phyloP scores from a whole-genome alignment of 176 grass and related monocot genomes.

The Elaeis guineensis region DNA sequence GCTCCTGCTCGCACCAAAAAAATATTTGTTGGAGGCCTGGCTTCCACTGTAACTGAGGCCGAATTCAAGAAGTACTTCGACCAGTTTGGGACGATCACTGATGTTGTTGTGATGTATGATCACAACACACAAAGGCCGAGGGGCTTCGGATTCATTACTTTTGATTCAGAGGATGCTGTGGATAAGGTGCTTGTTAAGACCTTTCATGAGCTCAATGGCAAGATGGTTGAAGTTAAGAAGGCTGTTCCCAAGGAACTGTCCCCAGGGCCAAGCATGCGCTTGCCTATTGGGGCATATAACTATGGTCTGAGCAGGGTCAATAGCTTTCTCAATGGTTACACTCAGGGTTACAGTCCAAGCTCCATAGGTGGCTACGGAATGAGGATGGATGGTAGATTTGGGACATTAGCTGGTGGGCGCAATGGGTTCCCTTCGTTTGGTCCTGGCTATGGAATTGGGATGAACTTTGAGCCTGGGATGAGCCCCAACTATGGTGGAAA shows the following conservation, averaged over 20 bases:
- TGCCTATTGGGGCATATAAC: slow-evolving; percentile 49
- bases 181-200: slow-evolving; percentile 70
- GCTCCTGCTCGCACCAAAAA: slow-evolving; percentile 71
- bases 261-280: slow-evolving; percentile 61
- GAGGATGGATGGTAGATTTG: slow-evolving; percentile 67
- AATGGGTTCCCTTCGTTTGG: slow-evolving; percentile 67
- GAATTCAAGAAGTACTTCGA: slow-evolving; percentile 94
- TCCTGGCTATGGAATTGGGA: slow-evolving; percentile 63
- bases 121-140: slow-evolving; percentile 88
- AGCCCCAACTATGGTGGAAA: slow-evolving; percentile 40
- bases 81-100: slow-evolving; percentile 77
- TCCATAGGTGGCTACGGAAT: slow-evolving; percentile 69
- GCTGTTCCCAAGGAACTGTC: slow-evolving; percentile 94
- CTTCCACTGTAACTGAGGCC: slow-evolving; percentile 69
- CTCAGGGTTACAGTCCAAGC: slow-evolving; percentile 51
- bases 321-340: slow-evolving; percentile 68
- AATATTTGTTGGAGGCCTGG: slow-evolving; percentile 90
- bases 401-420: slow-evolving; percentile 48
- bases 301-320: slow-evolving; percentile 52
- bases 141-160: slow-evolving; percentile 97
- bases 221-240: slow-evolving; percentile 95
- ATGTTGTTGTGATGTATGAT: slow-evolving; percentile 97
- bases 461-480: slow-evolving; percentile 55
- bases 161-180: slow-evolving; percentile 82
- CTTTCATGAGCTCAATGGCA: slow-evolving; percentile 91